Percentiles rank a stretch among this genome's conserved stretches.
Conservation (phyloP, 2,329 filamentous ascomycete genomes). For the Lachnellula hyalina region DNA sequence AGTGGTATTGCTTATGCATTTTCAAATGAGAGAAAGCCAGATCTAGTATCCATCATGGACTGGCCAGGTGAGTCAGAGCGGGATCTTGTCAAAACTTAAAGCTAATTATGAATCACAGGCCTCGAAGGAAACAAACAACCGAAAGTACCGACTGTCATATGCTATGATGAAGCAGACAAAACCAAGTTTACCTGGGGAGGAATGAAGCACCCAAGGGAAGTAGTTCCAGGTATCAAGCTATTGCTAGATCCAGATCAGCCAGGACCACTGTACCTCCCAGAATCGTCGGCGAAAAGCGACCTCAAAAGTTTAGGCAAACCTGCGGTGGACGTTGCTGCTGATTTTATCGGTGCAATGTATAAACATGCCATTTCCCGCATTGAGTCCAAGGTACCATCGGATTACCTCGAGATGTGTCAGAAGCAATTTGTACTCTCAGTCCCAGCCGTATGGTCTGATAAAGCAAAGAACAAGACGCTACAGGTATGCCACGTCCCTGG, state of each 20-base stretch:
- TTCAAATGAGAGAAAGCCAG: background rate
- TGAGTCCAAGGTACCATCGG: conserved; percentile 37
- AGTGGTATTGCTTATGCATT: conserved; percentile 17
- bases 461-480: conserved; percentile 46
- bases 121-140: conserved; percentile 4
- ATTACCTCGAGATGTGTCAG: conserved; percentile 39
- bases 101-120: background rate
- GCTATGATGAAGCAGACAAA: conserved; percentile 6
- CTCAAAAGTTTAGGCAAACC: conserved; percentile 39
- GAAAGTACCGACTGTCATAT: conserved; percentile 11
- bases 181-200: conserved; percentile 11
- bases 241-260: conserved; percentile 25
- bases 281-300: conserved; percentile 21
- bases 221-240: conserved; percentile 22
- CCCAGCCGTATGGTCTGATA: conserved; percentile 54
- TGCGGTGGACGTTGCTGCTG: conserved; percentile 43
- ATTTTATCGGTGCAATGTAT: conserved; percentile 32
- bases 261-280: conserved; percentile 10
- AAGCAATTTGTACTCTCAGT: conserved; percentile 53
- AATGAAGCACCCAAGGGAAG: background rate
- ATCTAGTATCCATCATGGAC: conserved; percentile 4
- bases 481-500: conserved; percentile 38
- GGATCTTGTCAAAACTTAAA: background rate
- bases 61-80: conserved; percentile 15
- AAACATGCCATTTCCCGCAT: conserved; percentile 42